A percentile compares a stretch with the other conserved stretches of the same genome.
These are phyloP conservation scores for Barnettozyma vustinii DNA, from an alignment of 805 yeast genomes.

Conservation along the genomic window DNA sequence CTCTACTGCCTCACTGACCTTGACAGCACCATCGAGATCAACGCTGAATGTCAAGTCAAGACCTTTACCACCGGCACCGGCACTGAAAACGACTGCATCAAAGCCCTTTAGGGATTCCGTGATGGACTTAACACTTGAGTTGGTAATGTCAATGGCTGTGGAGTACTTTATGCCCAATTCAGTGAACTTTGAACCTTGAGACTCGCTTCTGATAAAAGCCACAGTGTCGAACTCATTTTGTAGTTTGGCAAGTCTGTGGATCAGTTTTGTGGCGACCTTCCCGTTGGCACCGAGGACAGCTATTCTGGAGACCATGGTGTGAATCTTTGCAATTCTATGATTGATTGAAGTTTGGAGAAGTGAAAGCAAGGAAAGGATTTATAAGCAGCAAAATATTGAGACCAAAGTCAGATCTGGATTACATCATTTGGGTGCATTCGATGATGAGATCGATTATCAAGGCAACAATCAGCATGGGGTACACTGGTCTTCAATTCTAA, in stretches of 20 bases:
- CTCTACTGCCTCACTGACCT: slow-evolving; percentile 49
- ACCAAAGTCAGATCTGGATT: too few relatives aligned
- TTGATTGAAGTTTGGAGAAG: not conserved
- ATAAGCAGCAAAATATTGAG: not conserved
- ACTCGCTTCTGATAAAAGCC: slow-evolving; percentile 40
- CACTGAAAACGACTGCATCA: slow-evolving; percentile 54
- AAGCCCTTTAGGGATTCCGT: slow-evolving; percentile 37
- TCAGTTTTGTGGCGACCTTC: slow-evolving; percentile 45
- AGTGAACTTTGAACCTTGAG: slow-evolving; percentile 38
- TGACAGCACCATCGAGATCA: slow-evolving; percentile 60
- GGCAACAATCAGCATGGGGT: too few relatives aligned
- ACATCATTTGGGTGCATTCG: too few relatives aligned
- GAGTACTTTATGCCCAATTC: slow-evolving; percentile 33
- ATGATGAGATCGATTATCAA: too few relatives aligned
- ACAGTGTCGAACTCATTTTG: slow-evolving; percentile 33
- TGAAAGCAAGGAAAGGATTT: not conserved
- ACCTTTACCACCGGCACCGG: slow-evolving; percentile 59
- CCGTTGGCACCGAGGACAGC: slow-evolving; percentile 61
- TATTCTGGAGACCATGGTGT: slow-evolving; percentile 25
- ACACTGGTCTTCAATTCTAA: too few relatives aligned
- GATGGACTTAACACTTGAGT: slow-evolving; percentile 30
- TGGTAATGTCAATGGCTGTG: slow-evolving; percentile 34
- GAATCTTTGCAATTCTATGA: not conserved
- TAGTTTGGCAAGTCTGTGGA: slow-evolving; percentile 29
- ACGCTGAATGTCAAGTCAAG: slow-evolving; percentile 40